Evolutionary conservation across 2,329 filamentous ascomycete genomes (phyloP), one percentile per base, ranked within the genome.

Genomic region (Xylaria sp.): DNA sequence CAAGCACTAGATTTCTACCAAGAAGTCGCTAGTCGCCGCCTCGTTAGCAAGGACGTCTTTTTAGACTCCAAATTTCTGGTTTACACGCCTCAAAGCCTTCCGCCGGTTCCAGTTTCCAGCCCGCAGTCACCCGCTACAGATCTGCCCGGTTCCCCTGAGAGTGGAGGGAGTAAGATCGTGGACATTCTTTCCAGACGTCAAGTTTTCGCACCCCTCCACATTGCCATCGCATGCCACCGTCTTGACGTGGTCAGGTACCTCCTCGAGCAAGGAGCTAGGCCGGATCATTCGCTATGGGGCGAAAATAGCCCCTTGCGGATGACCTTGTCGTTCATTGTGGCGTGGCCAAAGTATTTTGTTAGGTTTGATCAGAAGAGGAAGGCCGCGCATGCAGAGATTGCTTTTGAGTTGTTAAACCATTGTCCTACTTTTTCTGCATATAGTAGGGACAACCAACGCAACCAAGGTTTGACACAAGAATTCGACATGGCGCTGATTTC

Each of bases 231-330:
- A 9, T 18, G 34, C 0, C 10, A 12, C 0, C 54, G 64, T 0
- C 12, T 13, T 1, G 64, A 70, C 7, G 13, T 70, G 1, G 18
- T 61, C 9, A 4, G 44, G 20, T 32, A 41, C 10, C 48, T 70
- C 2, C 12, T 70, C 0, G 3, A 55, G 7, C 52, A 39, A 20
- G 68, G 68, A 4, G 68, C 64, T n/a, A 15, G 67, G 37, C 2
- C 25, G 1, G 3, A 44, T 9, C 34, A 34, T n/a, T 32, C 41
- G 18, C 15, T 18, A 8, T 18, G 18, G 18, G 41, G 41, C 13
- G 15, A 34, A 32, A 1, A 18, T 6, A 61, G 46, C 1, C 58
- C 50, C 2, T 57, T 52, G 12, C 9, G 51, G 20, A 52, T 37
- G 7, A 46, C 55, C 1, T 1, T 63, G 7, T 18, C 2, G n/a